Evolutionary conservation across 2,329 filamentous ascomycete genomes (phyloP), one percentile per base, ranked within the genome.

Genomic region (Penicillium sp.): DNA sequence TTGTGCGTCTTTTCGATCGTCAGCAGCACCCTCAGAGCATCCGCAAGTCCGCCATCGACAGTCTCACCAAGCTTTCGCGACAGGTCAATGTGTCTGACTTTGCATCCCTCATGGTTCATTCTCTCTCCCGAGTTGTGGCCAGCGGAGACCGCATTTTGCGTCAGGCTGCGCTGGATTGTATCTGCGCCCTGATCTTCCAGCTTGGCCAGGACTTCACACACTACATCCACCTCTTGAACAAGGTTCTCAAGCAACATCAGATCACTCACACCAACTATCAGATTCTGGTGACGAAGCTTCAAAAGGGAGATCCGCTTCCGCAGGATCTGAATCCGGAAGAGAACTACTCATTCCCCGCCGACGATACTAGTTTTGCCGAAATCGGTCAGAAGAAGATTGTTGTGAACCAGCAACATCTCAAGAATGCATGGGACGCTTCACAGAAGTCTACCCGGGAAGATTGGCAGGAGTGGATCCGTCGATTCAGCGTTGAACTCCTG

Each of bases 21-120:
- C 81, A 86, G 26, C 84, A 86, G 9, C 87, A 94, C 53, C 89
- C 89, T 6, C 74, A 80, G 1, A 85, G 85, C 49, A 81, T 96
- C 39, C 81, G 89, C 43, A 94, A 89, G 67, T 83, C 84, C 20
- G 91, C 91, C 0, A 97, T 98, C 56, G 94, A 98, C 61, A 95
- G 89, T 0, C 84, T 98, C 50, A 91, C 89, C 18, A 91, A 93
- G 64, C 83, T 98, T 14, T 97, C 93, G 6, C 85, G 90, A 43
- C 89, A 95, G 67, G 93, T 98, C 59, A 98, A 98, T 62, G 81
- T 99, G 18, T 96, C 94, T 35, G 93, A 98, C 67, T 97, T 91
- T 65, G 89, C 94, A 4, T 89, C 91, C 11, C 89, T 93, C 64
- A 97, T 98, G 64, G 89, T 98, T 31, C 94, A 98, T 63, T 91